Base-by-base conservation (phyloP, 352 stramenopile species). In the Peronospora farinosa region DNA sequence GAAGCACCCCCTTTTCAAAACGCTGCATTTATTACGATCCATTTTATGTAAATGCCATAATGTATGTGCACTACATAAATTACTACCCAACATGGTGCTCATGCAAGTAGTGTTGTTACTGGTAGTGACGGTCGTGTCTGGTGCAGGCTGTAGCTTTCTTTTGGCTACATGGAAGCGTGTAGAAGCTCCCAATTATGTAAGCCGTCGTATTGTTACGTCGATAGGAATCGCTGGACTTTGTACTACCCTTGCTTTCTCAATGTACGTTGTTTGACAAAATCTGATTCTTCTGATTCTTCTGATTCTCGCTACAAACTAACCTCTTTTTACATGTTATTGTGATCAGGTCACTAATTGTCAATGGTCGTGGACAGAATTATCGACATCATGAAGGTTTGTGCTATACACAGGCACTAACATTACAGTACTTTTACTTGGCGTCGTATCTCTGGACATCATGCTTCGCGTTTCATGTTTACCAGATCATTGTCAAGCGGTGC, bases 391-490 rank as follows among this genome's bases (percentile, higher is more conserved):
- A 84, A 40, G 57, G 57, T 11, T 47, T 77, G 25, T 90, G 78
- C 64, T 90, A 86, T 49, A 48, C 69, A 15, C 79, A 90, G 58
- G 79, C 76, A 11, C 53, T 86, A 48, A 54, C 67, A 35, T 62
- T 92, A 33, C 78, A 88, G 59, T 92, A 88, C 54, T 90, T 87
- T 41, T 86, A 86, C 54, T 56, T 92, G 23, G 75, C 82, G 35
- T 89, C 78, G 28, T 91, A 88, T 49, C 57, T 92, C 44, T 92
- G 82, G 82, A 92, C 82, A 0, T 69, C 64, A 2, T 92, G 82
- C 65, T 92, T 92, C 42, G 82, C 82, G 27, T 90, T 90, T 45
- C 77, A 92, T 57, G 66, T 92, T 50, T 92, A 88, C 65, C 78
- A 90, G 58, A 87, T 92, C 70, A 85, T 92, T 41, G 76, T 88